Evolutionary conservation across 202 grass and related monocot genomes (phyloP), one percentile per base, ranked within the genome.

Genomic region (Bolboschoenoplectus hybrid): DNA sequence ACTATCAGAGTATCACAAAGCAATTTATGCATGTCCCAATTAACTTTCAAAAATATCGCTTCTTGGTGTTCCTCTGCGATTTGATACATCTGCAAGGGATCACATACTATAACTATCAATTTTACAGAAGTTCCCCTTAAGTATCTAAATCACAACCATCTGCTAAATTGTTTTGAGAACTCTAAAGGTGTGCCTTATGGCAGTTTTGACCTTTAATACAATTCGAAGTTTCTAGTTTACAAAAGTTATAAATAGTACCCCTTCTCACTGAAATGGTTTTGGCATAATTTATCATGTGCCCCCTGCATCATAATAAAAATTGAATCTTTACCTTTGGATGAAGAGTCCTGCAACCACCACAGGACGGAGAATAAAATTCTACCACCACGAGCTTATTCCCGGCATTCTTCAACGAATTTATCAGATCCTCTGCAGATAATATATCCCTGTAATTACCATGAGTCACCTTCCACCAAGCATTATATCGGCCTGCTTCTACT

Each of bases 251-350:
- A 70, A 44, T 45, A 44, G 39, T 70, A 70, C 67, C 43, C 49
- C 5, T 36, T 14, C 26, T 76, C 5, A 58, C 8, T 74, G 3
- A 74, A 74, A 35, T 51, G 9, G 5, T 19, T 41, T 16, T 38
- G 12, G 35, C 4, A 67, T 39, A 40, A 14, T 67, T 40, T 67
- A 2, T 47, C n/a, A 74, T 52, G 4, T 74, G n/a, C 71, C 36
- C 51, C 75, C 16, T 80, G 36, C 46, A 34, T 74, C 47, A 52
- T 14, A 32, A 34, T 74, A 52, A 34, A 2, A 89, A 68, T 41
- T 89, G 64, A 84, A 87, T 17, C 58, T 93, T 85, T 93, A 87
- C 91, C 91, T 91, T 91, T 52, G 87, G 74, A 87, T 87, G 81
- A 63, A 93, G 84, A 67, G 76, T n/a, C 83, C 81, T 87, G 69